Evolutionary conservation across 148 eudicot species (phyloP).

Genomic region (Amaranthus palmeri): DNA sequence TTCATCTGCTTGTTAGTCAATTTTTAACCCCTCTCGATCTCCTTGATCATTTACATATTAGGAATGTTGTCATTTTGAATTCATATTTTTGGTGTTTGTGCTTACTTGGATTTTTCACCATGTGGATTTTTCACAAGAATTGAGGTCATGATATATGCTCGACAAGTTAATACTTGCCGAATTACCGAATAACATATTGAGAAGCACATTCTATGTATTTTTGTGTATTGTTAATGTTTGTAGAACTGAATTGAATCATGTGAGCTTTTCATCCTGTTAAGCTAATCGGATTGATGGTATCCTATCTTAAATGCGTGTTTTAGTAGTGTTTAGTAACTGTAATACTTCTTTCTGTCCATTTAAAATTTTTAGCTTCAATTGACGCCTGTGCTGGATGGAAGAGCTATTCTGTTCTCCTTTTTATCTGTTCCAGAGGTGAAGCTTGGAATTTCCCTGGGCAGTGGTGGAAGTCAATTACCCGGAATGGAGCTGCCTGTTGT

Average conservation of each 20-base stretch:
- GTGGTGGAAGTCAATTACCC: slow-evolving; percentile 91
- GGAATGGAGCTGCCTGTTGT: slow-evolving; percentile 93
- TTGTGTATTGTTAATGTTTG: not conserved
- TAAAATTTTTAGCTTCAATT: slow-evolving; percentile 57
- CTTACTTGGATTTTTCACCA: too few relatives aligned
- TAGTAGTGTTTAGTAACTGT: slow-evolving; percentile 5
- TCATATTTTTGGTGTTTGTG: too few relatives aligned
- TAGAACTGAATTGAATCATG: not conserved
- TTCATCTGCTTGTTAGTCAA: too few relatives aligned
- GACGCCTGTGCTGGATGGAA: slow-evolving; percentile 85
- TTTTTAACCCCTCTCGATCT: too few relatives aligned
- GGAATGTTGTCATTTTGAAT: too few relatives aligned
- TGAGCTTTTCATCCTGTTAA: not conserved
- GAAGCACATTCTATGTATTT: not conserved
- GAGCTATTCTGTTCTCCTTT: slow-evolving; percentile 80
- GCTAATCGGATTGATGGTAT: not conserved
- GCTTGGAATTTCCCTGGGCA: slow-evolving; percentile 83
- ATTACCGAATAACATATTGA: too few relatives aligned
- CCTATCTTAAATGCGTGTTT: not conserved
- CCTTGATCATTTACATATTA: too few relatives aligned
- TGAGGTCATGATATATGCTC: too few relatives aligned
- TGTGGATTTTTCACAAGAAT: too few relatives aligned
- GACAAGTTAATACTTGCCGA: too few relatives aligned
- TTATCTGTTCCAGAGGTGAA: slow-evolving; percentile 80
- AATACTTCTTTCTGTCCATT: slow-evolving; percentile 2